A percentile compares a stretch with the other conserved stretches of the same genome.
Evolutionary conservation across 129 eudicot genomes (phyloP).

Genomic region (Flaveria trinervia): DNA sequence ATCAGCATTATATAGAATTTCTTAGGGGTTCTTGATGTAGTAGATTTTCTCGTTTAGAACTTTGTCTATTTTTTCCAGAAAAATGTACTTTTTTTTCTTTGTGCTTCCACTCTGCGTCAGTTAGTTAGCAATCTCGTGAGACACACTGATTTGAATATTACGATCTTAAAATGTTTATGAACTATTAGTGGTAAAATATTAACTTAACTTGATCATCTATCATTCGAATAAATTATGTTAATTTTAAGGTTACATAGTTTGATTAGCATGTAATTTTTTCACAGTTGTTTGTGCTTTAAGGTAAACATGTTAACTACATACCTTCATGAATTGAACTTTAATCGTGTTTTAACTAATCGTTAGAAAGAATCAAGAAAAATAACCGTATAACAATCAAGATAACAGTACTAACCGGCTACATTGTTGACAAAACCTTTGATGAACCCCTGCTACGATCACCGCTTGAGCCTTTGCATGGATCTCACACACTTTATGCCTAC

Average conservation of each 20-base stretch:
- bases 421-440: conserved; percentile 79
- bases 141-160: background rate
- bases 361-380: background rate
- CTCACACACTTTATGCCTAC: conserved; percentile 78
- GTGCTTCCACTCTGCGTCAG: background rate
- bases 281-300: background rate
- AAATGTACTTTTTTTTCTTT: background rate
- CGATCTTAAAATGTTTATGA: background rate
- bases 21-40: too few relatives aligned
- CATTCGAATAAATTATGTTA: background rate
- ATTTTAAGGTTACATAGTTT: background rate
- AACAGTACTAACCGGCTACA: conserved; percentile 59
- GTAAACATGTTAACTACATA: background rate
- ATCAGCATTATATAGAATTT: too few relatives aligned
- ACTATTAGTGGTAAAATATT: background rate
- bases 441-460: conserved; percentile 57
- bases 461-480: conserved; percentile 71
- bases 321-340: background rate
- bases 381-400: background rate
- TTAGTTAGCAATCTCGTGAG: background rate
- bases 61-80: background rate
- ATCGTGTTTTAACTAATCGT: background rate
- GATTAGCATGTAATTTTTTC: background rate
- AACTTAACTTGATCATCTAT: background rate
- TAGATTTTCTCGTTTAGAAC: too few relatives aligned